Percentiles rank a stretch among this genome's conserved stretches.
These are phyloP conservation scores for Nicotiana otophora DNA, from an alignment of 257 asterid genomes.

Conservation along the genomic window DNA sequence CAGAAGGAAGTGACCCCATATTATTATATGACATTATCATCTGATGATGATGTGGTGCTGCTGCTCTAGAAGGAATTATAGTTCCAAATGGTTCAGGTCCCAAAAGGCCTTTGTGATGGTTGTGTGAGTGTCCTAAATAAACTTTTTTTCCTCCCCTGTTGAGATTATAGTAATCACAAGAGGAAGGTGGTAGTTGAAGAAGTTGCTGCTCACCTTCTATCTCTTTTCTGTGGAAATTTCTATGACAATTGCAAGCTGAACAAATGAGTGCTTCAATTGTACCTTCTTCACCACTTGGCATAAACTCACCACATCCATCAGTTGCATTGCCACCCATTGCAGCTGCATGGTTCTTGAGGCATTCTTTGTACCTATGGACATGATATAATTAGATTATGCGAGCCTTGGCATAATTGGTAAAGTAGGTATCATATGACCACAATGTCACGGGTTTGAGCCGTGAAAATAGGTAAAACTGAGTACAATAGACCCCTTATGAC, in stretches of 20 bases:
- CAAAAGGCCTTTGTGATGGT: slow-evolving; percentile 15
- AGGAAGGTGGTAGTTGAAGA: neutral
- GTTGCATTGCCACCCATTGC: slow-evolving; percentile 82
- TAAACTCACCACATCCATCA: slow-evolving; percentile 96
- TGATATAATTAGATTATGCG: neutral
- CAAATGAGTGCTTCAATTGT: slow-evolving; percentile 69
- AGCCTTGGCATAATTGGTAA: no score
- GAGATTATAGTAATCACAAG: slow-evolving; percentile 23
- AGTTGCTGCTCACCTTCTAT: slow-evolving; percentile 40
- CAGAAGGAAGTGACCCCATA: slow-evolving; percentile 33
- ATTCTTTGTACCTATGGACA: slow-evolving; percentile 47
- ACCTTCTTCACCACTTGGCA: slow-evolving; percentile 89
- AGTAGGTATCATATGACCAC: rapidly evolving
- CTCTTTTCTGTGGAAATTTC: slow-evolving; percentile 86
- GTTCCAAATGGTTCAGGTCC: slow-evolving; percentile 31
- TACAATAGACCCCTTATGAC: no score
- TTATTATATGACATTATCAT: slow-evolving; percentile 62
- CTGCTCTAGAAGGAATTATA: slow-evolving; percentile 23
- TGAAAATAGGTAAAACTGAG: no score
- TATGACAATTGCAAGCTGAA: slow-evolving; percentile 84
- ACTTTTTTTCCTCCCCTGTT: slow-evolving; percentile 43
- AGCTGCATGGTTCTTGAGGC: slow-evolving; percentile 93
- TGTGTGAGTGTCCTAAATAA: slow-evolving; percentile 32
- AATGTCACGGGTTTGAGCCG: no score
- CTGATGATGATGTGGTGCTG: slow-evolving; percentile 36